Evolutionary conservation across 2,329 filamentous ascomycete species (phyloP).

Genomic region (Penicillium sp.): DNA sequence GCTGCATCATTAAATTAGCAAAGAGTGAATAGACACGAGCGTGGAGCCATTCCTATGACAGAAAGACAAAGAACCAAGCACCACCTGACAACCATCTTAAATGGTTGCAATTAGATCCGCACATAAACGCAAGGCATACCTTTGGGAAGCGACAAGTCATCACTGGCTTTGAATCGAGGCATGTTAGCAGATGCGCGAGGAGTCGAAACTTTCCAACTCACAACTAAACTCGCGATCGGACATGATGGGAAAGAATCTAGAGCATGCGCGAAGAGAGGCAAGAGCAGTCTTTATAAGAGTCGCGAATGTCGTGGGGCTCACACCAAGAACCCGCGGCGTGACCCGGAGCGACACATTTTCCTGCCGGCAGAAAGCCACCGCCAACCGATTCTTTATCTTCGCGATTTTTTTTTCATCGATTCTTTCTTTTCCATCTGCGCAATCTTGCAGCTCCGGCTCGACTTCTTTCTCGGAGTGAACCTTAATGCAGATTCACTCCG

Average conservation of each 20-base stretch:
- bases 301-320: too few species aligned
- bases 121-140: constrained; percentile 32
- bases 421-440: constrained; percentile 10
- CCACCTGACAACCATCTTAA: too few species aligned
- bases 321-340: too few species aligned
- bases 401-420: constrained; percentile 20
- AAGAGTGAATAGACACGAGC: background rate
- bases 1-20: constrained; percentile 40
- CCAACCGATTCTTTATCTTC: constrained; percentile 18
- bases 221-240: constrained; percentile 52
- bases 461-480: constrained; percentile 15
- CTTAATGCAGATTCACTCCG: constrained; percentile 17
- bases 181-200: constrained; percentile 19
- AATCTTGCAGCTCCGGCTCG: constrained; percentile 3
- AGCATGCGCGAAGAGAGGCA: background rate
- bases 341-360: constrained; percentile 19
- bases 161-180: constrained; percentile 41
- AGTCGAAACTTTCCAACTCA: constrained; percentile 21
- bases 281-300: too few species aligned
- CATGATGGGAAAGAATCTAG: constrained; percentile 34
- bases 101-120: too few species aligned
- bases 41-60: background rate
- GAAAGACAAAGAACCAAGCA: background rate
- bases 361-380: constrained; percentile 28
- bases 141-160: constrained; percentile 57